Percentiles rank a stretch among this genome's conserved stretches.
These are phyloP conservation scores for Panicum miliaceum DNA, from an alignment of 176 grass and related monocot species.

Conservation along the genomic window DNA sequence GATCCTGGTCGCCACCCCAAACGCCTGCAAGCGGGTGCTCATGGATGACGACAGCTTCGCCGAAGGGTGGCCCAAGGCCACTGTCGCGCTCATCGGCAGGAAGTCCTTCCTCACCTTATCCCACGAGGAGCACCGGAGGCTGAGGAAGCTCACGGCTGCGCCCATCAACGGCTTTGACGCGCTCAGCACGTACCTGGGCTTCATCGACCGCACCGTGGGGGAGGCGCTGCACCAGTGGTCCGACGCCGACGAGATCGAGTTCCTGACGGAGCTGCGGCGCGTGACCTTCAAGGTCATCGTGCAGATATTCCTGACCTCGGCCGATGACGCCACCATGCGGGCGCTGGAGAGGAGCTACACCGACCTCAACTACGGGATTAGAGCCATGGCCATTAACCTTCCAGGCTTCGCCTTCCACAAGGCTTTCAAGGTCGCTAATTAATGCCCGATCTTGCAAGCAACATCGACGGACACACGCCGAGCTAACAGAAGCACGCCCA, in stretches of 20 bases:
- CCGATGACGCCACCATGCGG: slow-evolving; percentile 40
- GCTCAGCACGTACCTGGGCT: slow-evolving; percentile 75
- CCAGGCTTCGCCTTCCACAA: slow-evolving; percentile 79
- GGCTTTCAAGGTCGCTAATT: slow-evolving; percentile 35
- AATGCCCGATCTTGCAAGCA: background rate
- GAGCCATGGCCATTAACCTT: slow-evolving; percentile 86
- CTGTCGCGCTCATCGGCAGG: slow-evolving; percentile 61
- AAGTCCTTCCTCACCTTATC: slow-evolving; percentile 72
- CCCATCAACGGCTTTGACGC: slow-evolving; percentile 89
- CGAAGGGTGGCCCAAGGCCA: slow-evolving; percentile 70
- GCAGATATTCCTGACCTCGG: slow-evolving; percentile 64
- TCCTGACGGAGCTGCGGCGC: slow-evolving; percentile 59
- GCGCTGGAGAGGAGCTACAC: slow-evolving; percentile 77
- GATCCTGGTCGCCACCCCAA: slow-evolving; percentile 54
- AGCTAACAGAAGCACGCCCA: background rate
- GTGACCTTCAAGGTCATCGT: slow-evolving; percentile 84
- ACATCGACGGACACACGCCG: no score
- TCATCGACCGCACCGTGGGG: no score
- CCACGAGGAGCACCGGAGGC: slow-evolving; percentile 70
- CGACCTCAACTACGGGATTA: slow-evolving; percentile 81
- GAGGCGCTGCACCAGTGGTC: slow-evolving; percentile 58
- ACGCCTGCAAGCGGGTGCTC: slow-evolving; percentile 62
- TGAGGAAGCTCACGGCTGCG: slow-evolving; percentile 65
- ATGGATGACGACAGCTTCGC: slow-evolving; percentile 76
- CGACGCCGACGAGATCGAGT: slow-evolving; percentile 49